Evolutionary conservation across 78 protist species (phyloP).

Genomic region (Neovahlkampfia damariscottae): DNA sequence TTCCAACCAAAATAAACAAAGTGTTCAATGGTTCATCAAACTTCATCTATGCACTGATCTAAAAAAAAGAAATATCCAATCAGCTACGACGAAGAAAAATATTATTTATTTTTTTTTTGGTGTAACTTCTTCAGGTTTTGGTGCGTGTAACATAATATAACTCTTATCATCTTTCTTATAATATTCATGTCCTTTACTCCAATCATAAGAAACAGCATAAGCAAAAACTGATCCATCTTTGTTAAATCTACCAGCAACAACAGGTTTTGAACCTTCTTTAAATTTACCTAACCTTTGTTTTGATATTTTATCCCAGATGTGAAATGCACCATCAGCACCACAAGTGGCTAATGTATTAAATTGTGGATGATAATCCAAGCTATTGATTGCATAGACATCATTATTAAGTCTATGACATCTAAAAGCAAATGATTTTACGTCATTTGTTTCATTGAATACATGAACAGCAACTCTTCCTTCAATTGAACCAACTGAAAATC

Average conservation of each 20-base stretch:
- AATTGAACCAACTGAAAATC: conserved; percentile 78
- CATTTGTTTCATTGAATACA: conserved; percentile 30
- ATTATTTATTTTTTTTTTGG: background rate
- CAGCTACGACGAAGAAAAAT: too few species aligned
- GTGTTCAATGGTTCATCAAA: too few species aligned
- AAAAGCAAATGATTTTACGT: conserved; percentile 53
- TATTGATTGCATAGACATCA: conserved; percentile 57
- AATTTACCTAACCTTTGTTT: conserved; percentile 52
- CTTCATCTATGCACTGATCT: too few species aligned
- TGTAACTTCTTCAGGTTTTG: background rate
- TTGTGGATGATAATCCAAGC: conserved; percentile 54
- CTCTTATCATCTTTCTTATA: background rate
- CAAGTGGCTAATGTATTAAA: conserved; percentile 78
- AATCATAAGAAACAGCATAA: conserved; percentile 74
- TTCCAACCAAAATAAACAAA: too few species aligned
- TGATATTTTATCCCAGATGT: conserved; percentile 70
- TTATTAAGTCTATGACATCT: conserved; percentile 71
- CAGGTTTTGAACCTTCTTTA: conserved; percentile 17
- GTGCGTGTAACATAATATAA: background rate
- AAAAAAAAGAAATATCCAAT: too few species aligned
- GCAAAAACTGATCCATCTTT: conserved; percentile 68
- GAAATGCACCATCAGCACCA: conserved; percentile 75
- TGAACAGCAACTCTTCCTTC: conserved; percentile 83
- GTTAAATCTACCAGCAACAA: conserved; percentile 38
- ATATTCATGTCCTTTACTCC: conserved; percentile 43